Evolutionary conservation across 148 eudicot species (phyloP).

Genomic region (Linanthus parryae): DNA sequence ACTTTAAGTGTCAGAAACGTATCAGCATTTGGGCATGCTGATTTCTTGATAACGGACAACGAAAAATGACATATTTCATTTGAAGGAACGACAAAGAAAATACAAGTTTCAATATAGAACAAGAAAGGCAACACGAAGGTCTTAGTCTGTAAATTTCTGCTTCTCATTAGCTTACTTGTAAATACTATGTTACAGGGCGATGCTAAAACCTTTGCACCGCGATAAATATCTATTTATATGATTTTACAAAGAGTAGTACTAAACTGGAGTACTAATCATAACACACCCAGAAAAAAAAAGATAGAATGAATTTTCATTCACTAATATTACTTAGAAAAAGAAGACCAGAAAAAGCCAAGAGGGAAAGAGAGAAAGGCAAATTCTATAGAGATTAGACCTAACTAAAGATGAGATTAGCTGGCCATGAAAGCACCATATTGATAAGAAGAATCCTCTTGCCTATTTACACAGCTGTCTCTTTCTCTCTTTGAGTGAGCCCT

Average conservation of each 20-base stretch:
- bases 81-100: too few relatives aligned
- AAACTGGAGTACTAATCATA: too few relatives aligned
- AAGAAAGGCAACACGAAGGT: too few relatives aligned
- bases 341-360: background rate
- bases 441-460: constrained; percentile 10
- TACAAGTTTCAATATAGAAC: too few relatives aligned
- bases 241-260: constrained; percentile 4
- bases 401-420: constrained; percentile 19
- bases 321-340: background rate
- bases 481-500: constrained; percentile 14
- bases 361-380: constrained; percentile 9
- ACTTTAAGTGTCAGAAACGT: too few relatives aligned
- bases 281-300: background rate
- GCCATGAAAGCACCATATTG: constrained; percentile 8
- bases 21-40: too few relatives aligned
- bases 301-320: background rate
- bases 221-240: background rate
- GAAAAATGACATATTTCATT: too few relatives aligned
- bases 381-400: constrained; percentile 12
- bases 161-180: constrained; percentile 3
- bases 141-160: constrained; percentile 6
- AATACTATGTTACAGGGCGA: constrained; percentile 8
- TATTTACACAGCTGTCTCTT: constrained; percentile 48
- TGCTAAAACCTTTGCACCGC: constrained; percentile 15
- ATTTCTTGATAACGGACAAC: too few relatives aligned